Evolutionary conservation across 768 basidiomycete genomes (phyloP).

Genomic region (Mycena indigotica): DNA sequence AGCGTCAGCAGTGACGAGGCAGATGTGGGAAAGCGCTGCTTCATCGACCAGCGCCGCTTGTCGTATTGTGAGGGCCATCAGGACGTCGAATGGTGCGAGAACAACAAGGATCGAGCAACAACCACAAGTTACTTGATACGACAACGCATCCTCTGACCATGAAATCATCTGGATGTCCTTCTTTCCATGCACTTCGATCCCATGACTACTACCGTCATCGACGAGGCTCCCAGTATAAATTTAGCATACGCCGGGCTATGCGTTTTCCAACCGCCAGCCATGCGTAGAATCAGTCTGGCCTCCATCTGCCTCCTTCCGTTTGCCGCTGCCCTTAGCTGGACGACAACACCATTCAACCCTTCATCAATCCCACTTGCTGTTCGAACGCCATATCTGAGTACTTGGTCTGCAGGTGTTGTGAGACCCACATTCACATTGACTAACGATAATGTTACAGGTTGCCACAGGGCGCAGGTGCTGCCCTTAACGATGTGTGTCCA

Average conservation of each 20-base stretch:
- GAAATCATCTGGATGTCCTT: not conserved
- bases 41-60: constrained; percentile 56
- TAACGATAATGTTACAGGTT: constrained; percentile 41
- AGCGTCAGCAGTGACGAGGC: constrained; percentile 72
- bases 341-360: constrained; percentile 29
- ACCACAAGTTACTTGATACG: too few relatives aligned
- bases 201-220: constrained; percentile 10
- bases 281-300: constrained; percentile 4
- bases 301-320: not conserved
- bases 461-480: constrained; percentile 50
- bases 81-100: too few relatives aligned
- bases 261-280: constrained; percentile 2
- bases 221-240: not conserved
- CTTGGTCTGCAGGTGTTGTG: constrained; percentile 36
- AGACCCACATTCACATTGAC: not conserved
- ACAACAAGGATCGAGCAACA: too few relatives aligned
- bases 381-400: constrained; percentile 64
- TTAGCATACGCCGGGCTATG: not conserved
- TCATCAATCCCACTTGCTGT: constrained; percentile 65
- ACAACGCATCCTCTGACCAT: too few relatives aligned
- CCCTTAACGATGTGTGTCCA: constrained; percentile 39
- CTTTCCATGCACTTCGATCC: not conserved
- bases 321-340: constrained; percentile 3
- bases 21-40: constrained; percentile 65
- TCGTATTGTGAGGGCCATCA: constrained; percentile 55